A percentile compares a stretch with the other conserved stretches of the same genome.
Evolutionary conservation across 2,329 filamentous ascomycete genomes (phyloP).

Genomic region (Colletotrichum sp.): DNA sequence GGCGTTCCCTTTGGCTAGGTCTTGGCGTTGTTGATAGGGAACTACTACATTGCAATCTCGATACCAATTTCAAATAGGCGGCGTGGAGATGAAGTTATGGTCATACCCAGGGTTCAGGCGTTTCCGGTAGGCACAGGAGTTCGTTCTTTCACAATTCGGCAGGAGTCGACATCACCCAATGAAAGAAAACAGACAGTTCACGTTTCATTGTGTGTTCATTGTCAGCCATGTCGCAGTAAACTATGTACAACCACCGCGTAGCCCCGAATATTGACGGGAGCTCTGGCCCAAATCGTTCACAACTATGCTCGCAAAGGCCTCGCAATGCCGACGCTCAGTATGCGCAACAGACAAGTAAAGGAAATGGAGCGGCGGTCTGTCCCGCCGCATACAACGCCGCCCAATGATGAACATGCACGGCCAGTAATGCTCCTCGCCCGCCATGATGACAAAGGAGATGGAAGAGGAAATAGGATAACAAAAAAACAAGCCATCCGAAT

Average conservation of each 20-base stretch:
- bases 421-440: background rate
- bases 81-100: background rate
- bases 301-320: background rate
- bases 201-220: background rate
- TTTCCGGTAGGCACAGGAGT: background rate
- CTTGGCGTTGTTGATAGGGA: background rate
- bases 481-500: background rate
- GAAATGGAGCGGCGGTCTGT: background rate
- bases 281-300: background rate
- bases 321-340: background rate
- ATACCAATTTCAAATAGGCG: background rate
- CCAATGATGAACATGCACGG: conserved; percentile 15
- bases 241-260: background rate
- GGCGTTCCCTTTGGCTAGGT: background rate
- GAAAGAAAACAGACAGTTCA: background rate
- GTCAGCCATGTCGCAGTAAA: background rate
- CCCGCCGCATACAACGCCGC: conserved; percentile 7
- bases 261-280: background rate
- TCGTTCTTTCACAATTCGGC: background rate
- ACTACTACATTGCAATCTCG: background rate
- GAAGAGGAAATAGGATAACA: background rate
- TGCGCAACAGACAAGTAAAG: background rate
- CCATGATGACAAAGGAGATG: background rate
- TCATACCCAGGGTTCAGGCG: background rate
- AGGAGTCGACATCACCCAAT: background rate